Evolutionary conservation across 2,329 filamentous ascomycete species (phyloP), one percentile per base, ranked within the genome.

Genomic region (Pezicula radicicola): DNA sequence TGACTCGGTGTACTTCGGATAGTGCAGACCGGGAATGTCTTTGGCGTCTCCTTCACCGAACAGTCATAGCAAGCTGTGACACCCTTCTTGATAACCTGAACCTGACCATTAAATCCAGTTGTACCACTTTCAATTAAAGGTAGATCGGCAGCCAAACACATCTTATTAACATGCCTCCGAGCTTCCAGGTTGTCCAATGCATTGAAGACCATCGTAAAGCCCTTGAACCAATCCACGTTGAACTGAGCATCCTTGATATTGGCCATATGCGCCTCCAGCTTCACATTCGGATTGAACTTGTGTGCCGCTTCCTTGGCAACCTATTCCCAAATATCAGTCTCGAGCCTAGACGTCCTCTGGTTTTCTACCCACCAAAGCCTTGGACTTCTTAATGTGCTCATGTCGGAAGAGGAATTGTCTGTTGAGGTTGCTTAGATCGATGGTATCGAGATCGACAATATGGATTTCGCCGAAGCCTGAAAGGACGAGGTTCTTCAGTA

Each of bases 361-460:
- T 5, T 35, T 35, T 42, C 37, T 54, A 72, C 83, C 58, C 77
- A 94, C 92, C 72, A 96, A 73, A 48, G 94, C 92, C 69, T 99
- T 99, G 1, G 93, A 84, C 70, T 96, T 96, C 72, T 97, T 97
- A 72, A 99, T 97, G 66, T 99, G 94, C 68, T 97, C 92, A 64
- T 93, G 88, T 55, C 92, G 84, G 71, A 99, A 99, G 45, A 99
- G 84, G 65, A 99, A 99, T 70, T 99, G 94, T 50, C 94, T 89
- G 64, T 99, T 99, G 47, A 99, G 80, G 68, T 99, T 99, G 73
- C 91, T 96, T 19, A 99, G 80, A 68, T 99, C 94, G 73, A 99
- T 97, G 1, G 94, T 99, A 70, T 99, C 94, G 54, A 99, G 88
- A 70, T 99, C 94, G 61, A 99, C 91, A 43, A 97, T 87, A 70